These are phyloP conservation scores for Polyporus arcularius DNA, from an alignment of 768 basidiomycete genomes.

Conservation along the genomic window DNA sequence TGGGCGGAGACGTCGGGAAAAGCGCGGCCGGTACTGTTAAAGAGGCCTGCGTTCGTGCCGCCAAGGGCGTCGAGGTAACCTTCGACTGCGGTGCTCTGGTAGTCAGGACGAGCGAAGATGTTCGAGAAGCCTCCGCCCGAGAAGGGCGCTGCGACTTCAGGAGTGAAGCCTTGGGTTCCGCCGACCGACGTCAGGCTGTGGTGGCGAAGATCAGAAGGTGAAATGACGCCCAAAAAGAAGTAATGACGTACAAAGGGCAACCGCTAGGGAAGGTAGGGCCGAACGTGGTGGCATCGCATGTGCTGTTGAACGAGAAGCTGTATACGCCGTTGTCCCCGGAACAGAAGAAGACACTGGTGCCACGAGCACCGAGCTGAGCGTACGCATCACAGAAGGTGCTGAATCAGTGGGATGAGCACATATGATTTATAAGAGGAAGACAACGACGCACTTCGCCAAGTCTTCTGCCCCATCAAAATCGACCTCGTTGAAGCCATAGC, in stretches of 20 bases:
- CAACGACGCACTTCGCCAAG: constrained; percentile 7
- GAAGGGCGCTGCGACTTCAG: constrained; percentile 33
- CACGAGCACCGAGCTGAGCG: neutral
- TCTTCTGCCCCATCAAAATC: constrained; percentile 13
- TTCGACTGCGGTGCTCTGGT: constrained; percentile 39
- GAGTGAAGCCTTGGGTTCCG: constrained; percentile 27
- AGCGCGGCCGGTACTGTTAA: constrained; percentile 39
- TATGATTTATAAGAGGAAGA: neutral
- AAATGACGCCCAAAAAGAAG: neutral
- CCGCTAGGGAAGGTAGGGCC: constrained; percentile 36
- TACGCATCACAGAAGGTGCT: neutral
- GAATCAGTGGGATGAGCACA: neutral
- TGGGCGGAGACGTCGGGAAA: constrained; percentile 50
- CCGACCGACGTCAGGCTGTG: constrained; percentile 37
- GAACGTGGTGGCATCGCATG: constrained; percentile 42
- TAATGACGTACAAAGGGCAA: constrained; percentile 34
- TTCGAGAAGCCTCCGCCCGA: constrained; percentile 40
- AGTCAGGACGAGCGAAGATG: constrained; percentile 33
- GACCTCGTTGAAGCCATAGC: constrained; percentile 35
- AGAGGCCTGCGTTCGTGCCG: constrained; percentile 29
- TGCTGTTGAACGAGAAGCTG: constrained; percentile 22
- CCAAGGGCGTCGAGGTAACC: constrained; percentile 37
- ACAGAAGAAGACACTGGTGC: neutral
- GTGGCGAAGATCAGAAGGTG: neutral
- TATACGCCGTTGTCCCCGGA: constrained; percentile 35